A percentile compares a stretch with the other conserved stretches of the same genome.
Evolutionary conservation across 2,329 filamentous ascomycete species (phyloP).

Genomic region (Davidsoniella eucalypti): DNA sequence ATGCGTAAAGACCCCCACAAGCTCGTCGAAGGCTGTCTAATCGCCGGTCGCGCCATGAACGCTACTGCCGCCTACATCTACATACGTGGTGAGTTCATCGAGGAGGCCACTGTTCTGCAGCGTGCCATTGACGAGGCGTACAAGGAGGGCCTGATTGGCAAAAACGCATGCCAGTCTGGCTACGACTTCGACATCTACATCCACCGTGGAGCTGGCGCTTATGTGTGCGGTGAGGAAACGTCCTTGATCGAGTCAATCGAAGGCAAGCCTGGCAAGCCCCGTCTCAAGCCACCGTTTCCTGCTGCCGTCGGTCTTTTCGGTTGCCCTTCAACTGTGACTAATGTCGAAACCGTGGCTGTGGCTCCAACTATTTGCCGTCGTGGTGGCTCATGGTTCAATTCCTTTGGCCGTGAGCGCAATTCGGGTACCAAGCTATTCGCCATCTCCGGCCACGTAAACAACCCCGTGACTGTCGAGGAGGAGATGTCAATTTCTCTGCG

Average conservation of each 20-base stretch:
- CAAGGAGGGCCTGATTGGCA: constrained; percentile 82
- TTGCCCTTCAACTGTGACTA: constrained; percentile 93
- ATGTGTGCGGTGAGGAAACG: constrained; percentile 96
- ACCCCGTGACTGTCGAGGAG: constrained; percentile 93
- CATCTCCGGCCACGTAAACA: constrained; percentile 97
- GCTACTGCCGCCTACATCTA: constrained; percentile 98
- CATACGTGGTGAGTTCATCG: constrained; percentile 95
- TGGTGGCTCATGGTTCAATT: constrained; percentile 81
- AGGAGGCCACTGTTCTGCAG: constrained; percentile 87
- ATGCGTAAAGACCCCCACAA: constrained; percentile 99
- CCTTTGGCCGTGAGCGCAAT: constrained; percentile 91
- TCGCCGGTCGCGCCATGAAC: constrained; percentile 96
- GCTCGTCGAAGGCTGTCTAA: constrained; percentile 89
- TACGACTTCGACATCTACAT: constrained; percentile 97
- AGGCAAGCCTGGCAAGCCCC: constrained; percentile 96
- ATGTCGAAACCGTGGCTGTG: constrained; percentile 93
- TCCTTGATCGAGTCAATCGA: constrained; percentile 96
- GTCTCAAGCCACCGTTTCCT: constrained; percentile 96
- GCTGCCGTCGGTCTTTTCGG: constrained; percentile 94
- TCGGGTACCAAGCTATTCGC: constrained; percentile 95
- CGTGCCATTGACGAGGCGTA: constrained; percentile 96
- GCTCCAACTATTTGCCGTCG: constrained; percentile 90
- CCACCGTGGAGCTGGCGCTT: constrained; percentile 92
- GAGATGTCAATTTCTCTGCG: constrained; percentile 97
- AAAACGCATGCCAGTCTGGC: constrained; percentile 91